phyloP scores from a whole-genome alignment of 306 rosid species.

The Arachis hypogaea region DNA sequence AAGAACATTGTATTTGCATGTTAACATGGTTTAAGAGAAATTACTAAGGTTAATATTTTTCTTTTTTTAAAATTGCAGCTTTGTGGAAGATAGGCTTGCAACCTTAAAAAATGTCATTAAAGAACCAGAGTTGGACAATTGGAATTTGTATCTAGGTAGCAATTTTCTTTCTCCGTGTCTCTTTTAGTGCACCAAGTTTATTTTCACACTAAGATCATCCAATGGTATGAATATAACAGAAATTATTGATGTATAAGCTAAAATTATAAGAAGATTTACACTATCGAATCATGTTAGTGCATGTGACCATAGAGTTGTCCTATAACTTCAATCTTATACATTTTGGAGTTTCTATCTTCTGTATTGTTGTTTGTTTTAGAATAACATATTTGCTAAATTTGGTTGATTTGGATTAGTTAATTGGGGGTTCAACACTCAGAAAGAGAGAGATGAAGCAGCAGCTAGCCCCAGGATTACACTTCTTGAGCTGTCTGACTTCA shows the following conservation, averaged over 20 bases:
- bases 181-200: neutral
- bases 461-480: constrained; percentile 64
- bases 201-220: too few species aligned
- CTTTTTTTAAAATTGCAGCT: constrained; percentile 50
- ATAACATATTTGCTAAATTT: constrained; percentile 26
- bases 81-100: constrained; percentile 86
- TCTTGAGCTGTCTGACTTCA: constrained; percentile 69
- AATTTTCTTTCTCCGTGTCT: constrained; percentile 6
- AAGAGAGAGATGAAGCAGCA: constrained; percentile 86
- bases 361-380: neutral
- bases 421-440: constrained; percentile 89
- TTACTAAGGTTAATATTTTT: constrained; percentile 10
- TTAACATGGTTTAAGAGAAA: constrained; percentile 30
- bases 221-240: too few species aligned
- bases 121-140: constrained; percentile 79
- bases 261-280: too few species aligned
- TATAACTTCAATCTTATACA: neutral
- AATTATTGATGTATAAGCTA: too few species aligned
- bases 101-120: constrained; percentile 83
- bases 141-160: constrained; percentile 87
- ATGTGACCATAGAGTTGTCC: too few species aligned
- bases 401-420: constrained; percentile 50
- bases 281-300: too few species aligned
- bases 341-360: constrained; percentile 12
- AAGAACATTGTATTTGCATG: constrained; percentile 1